Base-by-base conservation (phyloP, 345 rosid species). In the Melaleuca alternifolia region DNA sequence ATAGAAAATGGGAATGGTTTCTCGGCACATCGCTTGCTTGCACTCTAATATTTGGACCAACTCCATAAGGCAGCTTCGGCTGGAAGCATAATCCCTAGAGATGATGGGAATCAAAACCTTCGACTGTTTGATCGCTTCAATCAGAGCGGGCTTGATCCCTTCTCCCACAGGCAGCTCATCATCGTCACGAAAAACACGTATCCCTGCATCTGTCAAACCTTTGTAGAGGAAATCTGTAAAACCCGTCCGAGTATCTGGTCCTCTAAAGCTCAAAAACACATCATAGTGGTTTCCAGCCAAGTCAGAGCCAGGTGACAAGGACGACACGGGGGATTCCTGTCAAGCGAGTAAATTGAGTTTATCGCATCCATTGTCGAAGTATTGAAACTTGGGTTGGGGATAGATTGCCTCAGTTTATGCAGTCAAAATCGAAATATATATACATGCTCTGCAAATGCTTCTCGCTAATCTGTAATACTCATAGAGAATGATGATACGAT, bases 251-350 rank as follows among this genome's bases (percentile, higher is more conserved):
- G 20, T 61, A 61, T 61, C 65, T 0, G 8, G 65, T 6, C 65
- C 65, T 26, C 65, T 59, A 11, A 59, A 59, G 26, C 65, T 59
- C 65, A 57, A 57, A 30, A 59, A 11, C 8, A 59, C 65, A 11
- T 59, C 33, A 59, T 59, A 59, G 1, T n/a, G 10, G 7, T 11
- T 26, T 59, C 33, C 33, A 5, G 2, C 65, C 33, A 59, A 59
- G 65, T 59, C 65, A 59, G 1, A 59, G 15, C 65, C n/a, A 26
- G 33, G 65, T 11, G 65, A 59, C 2, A 0, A 59, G 12, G 61
- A 59, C 4, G 4, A 11, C 26, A 1, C 0, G 8, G 33, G 8
- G 0, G 4, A 59, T 59, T 59, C 65, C 65, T 59, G 33, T n/a
- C 33, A 59, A 26, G 30, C 11, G 16, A n/a, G 33, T 59, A 59